Evolutionary conservation across 148 eudicot genomes (phyloP).

Genomic region (Persicaria tinctoria): DNA sequence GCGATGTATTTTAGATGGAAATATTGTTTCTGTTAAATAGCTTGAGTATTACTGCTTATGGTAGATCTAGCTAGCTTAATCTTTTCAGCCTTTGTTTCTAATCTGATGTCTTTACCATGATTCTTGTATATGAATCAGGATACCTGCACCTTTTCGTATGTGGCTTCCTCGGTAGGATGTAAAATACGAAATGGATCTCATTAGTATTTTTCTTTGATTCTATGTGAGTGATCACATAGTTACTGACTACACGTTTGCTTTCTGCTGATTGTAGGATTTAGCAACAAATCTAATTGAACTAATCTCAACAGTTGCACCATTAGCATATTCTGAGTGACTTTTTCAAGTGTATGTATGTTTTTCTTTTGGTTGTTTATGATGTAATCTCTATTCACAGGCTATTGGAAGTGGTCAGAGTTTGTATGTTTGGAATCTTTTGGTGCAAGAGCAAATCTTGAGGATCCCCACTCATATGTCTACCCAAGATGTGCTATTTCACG

Average conservation of each 20-base stretch:
- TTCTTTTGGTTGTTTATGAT: slow-evolving; percentile 9
- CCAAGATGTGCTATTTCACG: slow-evolving; percentile 80
- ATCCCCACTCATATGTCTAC: slow-evolving; percentile 37
- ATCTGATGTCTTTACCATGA: too few species aligned
- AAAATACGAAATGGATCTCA: not conserved
- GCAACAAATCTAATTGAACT: not conserved
- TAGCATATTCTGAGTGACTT: not conserved
- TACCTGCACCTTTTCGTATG: too few species aligned
- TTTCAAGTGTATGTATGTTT: not conserved
- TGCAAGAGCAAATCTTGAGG: slow-evolving; percentile 64
- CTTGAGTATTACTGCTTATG: too few species aligned
- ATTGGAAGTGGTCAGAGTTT: slow-evolving; percentile 73
- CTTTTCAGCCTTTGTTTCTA: too few species aligned
- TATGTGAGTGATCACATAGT: not conserved
- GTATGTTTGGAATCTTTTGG: slow-evolving; percentile 85
- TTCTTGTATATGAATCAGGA: too few species aligned
- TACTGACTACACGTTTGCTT: not conserved
- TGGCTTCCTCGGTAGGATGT: not conserved
- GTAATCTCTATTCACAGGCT: slow-evolving; percentile 38
- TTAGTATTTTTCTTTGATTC: not conserved
- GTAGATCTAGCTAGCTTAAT: too few species aligned
- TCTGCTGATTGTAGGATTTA: not conserved
- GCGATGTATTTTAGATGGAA: too few species aligned
- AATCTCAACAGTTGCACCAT: not conserved
- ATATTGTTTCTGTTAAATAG: too few species aligned